Percentiles rank a stretch among this genome's conserved stretches.
Evolutionary conservation across 805 yeast genomes (phyloP).

Genomic region (Nakazawaea ishiwadae): DNA sequence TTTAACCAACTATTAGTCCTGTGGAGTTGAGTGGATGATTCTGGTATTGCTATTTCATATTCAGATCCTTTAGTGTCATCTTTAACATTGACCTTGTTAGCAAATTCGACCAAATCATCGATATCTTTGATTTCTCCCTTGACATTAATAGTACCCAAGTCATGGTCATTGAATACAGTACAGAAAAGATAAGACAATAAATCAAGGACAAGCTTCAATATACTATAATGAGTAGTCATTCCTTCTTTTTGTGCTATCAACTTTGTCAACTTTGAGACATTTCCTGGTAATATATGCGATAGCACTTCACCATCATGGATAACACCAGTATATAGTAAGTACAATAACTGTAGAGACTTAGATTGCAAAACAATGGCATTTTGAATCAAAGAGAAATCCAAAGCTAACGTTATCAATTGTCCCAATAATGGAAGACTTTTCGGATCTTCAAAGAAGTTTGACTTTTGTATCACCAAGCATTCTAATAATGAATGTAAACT

Average conservation of each 20-base stretch:
- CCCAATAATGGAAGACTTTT: constrained; percentile 40
- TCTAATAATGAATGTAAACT: constrained; percentile 26
- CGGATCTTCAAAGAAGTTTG: constrained; percentile 25
- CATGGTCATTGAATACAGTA: constrained; percentile 38
- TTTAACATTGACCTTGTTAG: constrained; percentile 15
- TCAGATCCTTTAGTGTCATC: constrained; percentile 6
- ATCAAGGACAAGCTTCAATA: constrained; percentile 26
- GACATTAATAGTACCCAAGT: constrained; percentile 23
- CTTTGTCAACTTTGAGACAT: constrained; percentile 39
- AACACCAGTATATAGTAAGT: constrained; percentile 27
- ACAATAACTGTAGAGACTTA: constrained; percentile 29
- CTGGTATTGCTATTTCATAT: neutral
- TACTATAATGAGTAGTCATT: constrained; percentile 31
- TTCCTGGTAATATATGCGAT: constrained; percentile 48
- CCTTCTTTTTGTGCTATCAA: constrained; percentile 27
- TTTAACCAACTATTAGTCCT: constrained; percentile 52
- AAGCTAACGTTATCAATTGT: constrained; percentile 39
- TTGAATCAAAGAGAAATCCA: constrained; percentile 29
- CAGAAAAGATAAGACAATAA: constrained; percentile 26
- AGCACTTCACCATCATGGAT: constrained; percentile 42
- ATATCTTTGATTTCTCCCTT: constrained; percentile 17
- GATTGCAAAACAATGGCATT: constrained; percentile 24
- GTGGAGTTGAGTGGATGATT: constrained; percentile 15
- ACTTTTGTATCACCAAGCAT: constrained; percentile 27
- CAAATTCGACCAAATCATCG: constrained; percentile 14